phyloP scores from a whole-genome alignment of 306 rosid genomes.

The Mimosa pudica region DNA sequence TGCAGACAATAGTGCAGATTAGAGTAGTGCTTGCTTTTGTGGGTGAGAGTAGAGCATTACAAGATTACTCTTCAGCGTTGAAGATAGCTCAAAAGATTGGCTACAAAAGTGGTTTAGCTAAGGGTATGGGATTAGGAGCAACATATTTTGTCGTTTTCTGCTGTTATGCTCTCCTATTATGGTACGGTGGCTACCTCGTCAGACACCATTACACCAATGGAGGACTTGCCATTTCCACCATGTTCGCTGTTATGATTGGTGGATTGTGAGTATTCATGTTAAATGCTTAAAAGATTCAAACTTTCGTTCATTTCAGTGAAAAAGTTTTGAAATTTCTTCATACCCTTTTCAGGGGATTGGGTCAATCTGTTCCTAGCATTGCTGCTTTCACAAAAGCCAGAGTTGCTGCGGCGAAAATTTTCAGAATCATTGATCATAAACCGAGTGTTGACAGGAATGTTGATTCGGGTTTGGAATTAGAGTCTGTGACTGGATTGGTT shows the following conservation, averaged over 20 bases:
- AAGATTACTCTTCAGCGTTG: slow-evolving; percentile 66
- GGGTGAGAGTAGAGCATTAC: slow-evolving; percentile 68
- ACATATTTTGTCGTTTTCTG: slow-evolving; percentile 93
- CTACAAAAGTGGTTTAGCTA: slow-evolving; percentile 79
- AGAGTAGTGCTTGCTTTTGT: slow-evolving; percentile 76
- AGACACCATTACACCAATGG: slow-evolving; percentile 85
- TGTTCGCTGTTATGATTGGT: slow-evolving; percentile 90
- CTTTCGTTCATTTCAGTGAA: slow-evolving; percentile 7
- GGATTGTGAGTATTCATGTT: slow-evolving; percentile 66
- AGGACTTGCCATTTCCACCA: slow-evolving; percentile 89
- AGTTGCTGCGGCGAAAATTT: slow-evolving; percentile 84
- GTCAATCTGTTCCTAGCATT: slow-evolving; percentile 85
- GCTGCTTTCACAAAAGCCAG: slow-evolving; percentile 81
- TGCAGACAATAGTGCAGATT: slow-evolving; percentile 83
- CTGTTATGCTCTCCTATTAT: slow-evolving; percentile 83
- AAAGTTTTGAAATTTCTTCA: not conserved
- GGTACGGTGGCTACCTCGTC: slow-evolving; percentile 92
- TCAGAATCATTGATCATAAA: slow-evolving; percentile 74
- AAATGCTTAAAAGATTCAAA: not conserved
- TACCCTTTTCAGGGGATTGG: slow-evolving; percentile 57
- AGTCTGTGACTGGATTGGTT: slow-evolving; percentile 74
- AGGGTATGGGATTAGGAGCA: slow-evolving; percentile 91
- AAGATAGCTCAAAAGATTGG: slow-evolving; percentile 70
- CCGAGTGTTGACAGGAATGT: slow-evolving; percentile 67
- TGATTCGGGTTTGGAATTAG: slow-evolving; percentile 67